Percentiles rank a stretch among this genome's conserved stretches.
phyloP scores from a whole-genome alignment of 2,329 filamentous ascomycete genomes.

The Paraconiothyrium brasiliense region DNA sequence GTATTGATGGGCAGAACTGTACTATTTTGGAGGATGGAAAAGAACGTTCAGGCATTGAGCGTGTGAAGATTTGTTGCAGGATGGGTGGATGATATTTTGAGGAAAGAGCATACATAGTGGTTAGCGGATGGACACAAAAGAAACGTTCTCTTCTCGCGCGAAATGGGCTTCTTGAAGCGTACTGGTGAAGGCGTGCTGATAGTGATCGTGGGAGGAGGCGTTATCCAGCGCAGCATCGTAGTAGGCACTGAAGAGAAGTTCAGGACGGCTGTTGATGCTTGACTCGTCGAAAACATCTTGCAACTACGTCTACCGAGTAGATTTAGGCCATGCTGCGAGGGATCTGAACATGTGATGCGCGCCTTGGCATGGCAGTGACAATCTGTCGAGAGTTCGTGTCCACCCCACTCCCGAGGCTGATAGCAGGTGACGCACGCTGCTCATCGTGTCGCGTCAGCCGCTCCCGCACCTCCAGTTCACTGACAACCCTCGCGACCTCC shows the following conservation, averaged over 20 bases:
- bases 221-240: too few species aligned
- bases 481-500: not conserved
- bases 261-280: not conserved
- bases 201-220: too few species aligned
- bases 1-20: conserved; percentile 34
- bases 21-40: conserved; percentile 32
- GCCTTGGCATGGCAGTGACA: not conserved
- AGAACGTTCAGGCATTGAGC: conserved; percentile 19
- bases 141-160: conserved; percentile 15
- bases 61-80: conserved; percentile 10
- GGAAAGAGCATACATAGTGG: conserved; percentile 18
- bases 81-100: not conserved
- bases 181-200: not conserved
- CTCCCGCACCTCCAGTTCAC: not conserved
- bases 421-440: not conserved
- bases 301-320: too few species aligned
- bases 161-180: not conserved
- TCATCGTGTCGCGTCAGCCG: conserved; percentile 2
- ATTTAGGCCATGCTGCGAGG: not conserved
- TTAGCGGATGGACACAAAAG: conserved; percentile 9
- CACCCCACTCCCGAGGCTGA: not conserved
- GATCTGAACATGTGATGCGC: not conserved
- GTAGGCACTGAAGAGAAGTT: too few species aligned
- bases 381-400: not conserved
- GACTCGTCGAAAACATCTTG: not conserved